Evolutionary conservation across 257 asterid species (phyloP).

Genomic region (Scutellaria baicalensis): DNA sequence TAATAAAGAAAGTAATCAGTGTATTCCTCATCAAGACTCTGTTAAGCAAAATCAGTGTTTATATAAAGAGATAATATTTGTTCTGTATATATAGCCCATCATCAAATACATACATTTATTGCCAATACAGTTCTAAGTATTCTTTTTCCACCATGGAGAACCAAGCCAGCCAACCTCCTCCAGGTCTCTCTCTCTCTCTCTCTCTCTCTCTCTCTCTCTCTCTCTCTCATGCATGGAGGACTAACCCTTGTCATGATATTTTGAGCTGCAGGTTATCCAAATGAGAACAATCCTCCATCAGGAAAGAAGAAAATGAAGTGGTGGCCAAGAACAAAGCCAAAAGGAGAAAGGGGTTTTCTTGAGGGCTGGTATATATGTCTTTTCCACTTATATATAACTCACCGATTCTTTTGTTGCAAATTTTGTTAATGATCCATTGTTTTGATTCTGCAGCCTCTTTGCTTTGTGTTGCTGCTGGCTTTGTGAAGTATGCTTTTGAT

Average conservation of each 20-base stretch:
- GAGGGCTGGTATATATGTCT: constrained; percentile 68
- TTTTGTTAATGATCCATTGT: neutral
- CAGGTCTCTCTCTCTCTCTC: constrained; percentile 27
- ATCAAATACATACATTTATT: too few species aligned
- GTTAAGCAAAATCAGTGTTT: too few species aligned
- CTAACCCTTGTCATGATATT: neutral
- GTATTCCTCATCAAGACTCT: too few species aligned
- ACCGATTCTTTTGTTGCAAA: neutral
- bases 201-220: neutral
- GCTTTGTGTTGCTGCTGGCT: constrained; percentile 79
- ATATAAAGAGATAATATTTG: too few species aligned
- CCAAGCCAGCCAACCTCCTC: constrained; percentile 39
- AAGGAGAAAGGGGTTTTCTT: constrained; percentile 62
- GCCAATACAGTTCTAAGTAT: neutral
- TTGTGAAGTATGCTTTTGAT: constrained; percentile 48
- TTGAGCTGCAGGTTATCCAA: constrained; percentile 45
- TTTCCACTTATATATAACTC: neutral
- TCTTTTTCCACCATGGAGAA: constrained; percentile 35
- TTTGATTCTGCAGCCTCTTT: constrained; percentile 44
- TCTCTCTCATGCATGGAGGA: neutral
- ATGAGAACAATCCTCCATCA: constrained; percentile 26
- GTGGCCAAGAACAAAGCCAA: constrained; percentile 46
- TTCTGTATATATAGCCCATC: too few species aligned
- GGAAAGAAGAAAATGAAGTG: constrained; percentile 41
- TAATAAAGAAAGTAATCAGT: neutral